Evolutionary conservation across 2,329 filamentous ascomycete species (phyloP).

Genomic region (Penicillium fuscoglaucum): DNA sequence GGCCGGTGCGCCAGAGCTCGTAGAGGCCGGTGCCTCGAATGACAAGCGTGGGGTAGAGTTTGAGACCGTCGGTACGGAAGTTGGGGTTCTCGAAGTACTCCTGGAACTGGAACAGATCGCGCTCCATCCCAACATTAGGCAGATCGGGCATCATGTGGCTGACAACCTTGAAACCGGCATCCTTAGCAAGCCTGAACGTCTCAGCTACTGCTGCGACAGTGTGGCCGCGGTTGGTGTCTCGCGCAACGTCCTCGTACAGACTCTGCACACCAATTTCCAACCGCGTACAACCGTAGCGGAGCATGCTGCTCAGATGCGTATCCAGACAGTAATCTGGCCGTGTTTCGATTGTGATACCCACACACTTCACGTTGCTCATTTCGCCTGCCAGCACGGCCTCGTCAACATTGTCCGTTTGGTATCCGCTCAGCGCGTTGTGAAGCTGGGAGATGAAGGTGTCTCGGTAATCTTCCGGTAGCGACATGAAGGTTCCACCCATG

Average conservation of each 20-base stretch:
- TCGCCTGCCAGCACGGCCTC: conserved; percentile 92
- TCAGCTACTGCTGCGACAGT: conserved; percentile 94
- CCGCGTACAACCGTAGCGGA: conserved; percentile 94
- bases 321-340: conserved; percentile 95
- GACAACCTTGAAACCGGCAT: conserved; percentile 97
- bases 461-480: conserved; percentile 80
- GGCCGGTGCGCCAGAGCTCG: conserved; percentile 93
- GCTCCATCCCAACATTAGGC: conserved; percentile 97
- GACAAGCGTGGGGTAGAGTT: conserved; percentile 96
- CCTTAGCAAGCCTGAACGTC: conserved; percentile 95
- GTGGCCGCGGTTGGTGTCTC: conserved; percentile 95
- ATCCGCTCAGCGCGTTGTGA: conserved; percentile 94
- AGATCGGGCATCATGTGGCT: conserved; percentile 99
- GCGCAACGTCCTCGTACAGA: conserved; percentile 95
- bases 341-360: conserved; percentile 98
- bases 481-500: conserved; percentile 99
- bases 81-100: conserved; percentile 98
- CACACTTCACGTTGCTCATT: conserved; percentile 96
- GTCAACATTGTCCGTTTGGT: conserved; percentile 90
- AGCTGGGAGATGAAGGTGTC: conserved; percentile 93
- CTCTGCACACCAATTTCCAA: conserved; percentile 95
- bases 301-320: conserved; percentile 92
- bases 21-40: conserved; percentile 96
- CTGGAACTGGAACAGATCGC: conserved; percentile 92
- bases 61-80: conserved; percentile 93